A percentile compares a stretch with the other conserved stretches of the same genome.
phyloP scores from a whole-genome alignment of 257 asterid genomes.

The Apocynum venetum region DNA sequence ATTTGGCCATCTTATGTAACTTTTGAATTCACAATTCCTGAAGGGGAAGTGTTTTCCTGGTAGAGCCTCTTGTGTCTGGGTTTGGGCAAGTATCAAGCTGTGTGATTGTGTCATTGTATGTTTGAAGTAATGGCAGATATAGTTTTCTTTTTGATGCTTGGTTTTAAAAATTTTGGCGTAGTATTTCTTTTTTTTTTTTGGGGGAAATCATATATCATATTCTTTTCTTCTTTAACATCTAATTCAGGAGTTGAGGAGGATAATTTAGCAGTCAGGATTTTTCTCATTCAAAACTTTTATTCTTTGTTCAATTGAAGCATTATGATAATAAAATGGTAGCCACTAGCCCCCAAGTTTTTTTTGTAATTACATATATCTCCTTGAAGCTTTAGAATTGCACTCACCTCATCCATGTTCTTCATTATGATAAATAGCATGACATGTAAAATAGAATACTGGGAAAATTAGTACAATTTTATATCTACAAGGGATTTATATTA shows the following conservation, averaged over 20 bases:
- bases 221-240: not conserved
- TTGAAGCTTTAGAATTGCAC: not conserved
- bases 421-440: not conserved
- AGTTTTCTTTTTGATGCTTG: not conserved
- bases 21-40: not conserved
- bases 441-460: not conserved
- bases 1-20: not conserved
- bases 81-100: not conserved
- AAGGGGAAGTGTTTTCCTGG: too few species aligned
- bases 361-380: not conserved
- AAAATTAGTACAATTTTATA: not conserved
- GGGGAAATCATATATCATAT: too few species aligned
- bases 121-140: not conserved
- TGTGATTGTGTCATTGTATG: not conserved
- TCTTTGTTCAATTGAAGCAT: not conserved
- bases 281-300: not conserved
- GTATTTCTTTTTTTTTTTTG: too few species aligned
- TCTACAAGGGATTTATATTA: not conserved
- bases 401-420: not conserved
- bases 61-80: not conserved
- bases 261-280: not conserved
- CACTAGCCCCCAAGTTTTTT: not conserved
- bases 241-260: not conserved
- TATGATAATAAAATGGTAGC: not conserved
- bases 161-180: not conserved